These are phyloP conservation scores for Dichomitus squalens DNA, from an alignment of 1,284 basidiomycete species.

Conservation along the genomic window DNA sequence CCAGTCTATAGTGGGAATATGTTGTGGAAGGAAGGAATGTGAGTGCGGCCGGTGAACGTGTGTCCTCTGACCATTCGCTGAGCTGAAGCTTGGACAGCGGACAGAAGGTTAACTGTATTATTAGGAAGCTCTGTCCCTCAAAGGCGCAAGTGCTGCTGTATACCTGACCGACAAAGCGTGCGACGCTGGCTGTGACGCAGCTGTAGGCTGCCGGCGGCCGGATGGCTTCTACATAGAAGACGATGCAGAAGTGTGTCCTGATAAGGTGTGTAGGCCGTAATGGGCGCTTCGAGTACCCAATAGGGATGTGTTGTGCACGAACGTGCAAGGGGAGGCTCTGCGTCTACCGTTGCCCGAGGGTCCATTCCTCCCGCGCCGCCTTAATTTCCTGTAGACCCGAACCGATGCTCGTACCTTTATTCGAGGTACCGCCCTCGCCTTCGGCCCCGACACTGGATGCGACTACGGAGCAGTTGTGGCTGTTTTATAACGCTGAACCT, in stretches of 20 bases:
- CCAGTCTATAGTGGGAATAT: neutral
- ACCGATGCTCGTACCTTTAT: neutral
- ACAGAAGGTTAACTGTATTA: neutral
- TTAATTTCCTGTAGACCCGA: neutral
- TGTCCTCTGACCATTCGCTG: neutral
- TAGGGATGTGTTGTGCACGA: slow-evolving; percentile 11
- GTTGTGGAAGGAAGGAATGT: neutral
- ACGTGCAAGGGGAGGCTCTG: slow-evolving; percentile 19
- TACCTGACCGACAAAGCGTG: neutral
- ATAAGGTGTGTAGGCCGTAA: neutral
- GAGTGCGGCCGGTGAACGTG: slow-evolving; percentile 15
- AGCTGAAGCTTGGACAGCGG: neutral
- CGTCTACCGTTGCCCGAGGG: neutral
- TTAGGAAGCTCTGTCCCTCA: neutral
- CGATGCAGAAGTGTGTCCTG: no score
- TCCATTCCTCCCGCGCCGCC: neutral
- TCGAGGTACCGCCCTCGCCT: neutral
- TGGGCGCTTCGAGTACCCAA: slow-evolving; percentile 6
- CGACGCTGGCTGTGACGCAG: neutral
- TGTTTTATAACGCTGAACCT: neutral
- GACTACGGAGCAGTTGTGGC: neutral
- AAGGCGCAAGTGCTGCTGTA: neutral
- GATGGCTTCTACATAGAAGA: neutral
- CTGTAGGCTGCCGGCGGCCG: neutral
- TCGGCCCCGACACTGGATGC: neutral